phyloP scores from a whole-genome alignment of 1,284 basidiomycete species.

The Leccinum pallidistipes region DNA sequence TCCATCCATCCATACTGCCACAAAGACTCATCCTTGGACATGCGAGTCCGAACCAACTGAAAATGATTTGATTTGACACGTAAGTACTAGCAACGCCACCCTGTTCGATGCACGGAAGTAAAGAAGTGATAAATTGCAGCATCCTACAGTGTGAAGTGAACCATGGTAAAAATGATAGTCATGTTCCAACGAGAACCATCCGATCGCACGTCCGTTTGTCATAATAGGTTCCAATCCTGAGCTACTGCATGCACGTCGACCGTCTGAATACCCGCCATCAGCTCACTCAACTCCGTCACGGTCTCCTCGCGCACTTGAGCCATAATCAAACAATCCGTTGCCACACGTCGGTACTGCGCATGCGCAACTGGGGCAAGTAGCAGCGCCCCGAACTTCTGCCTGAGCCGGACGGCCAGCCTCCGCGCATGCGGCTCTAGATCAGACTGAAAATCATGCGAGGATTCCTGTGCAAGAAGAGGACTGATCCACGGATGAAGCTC shows the following conservation, averaged over 20 bases:
- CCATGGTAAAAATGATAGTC: not conserved
- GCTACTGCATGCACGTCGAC: constrained; percentile 12
- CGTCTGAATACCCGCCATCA: constrained; percentile 1
- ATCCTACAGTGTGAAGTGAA: too few relatives aligned
- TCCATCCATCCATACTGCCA: too few relatives aligned
- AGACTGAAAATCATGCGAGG: not conserved
- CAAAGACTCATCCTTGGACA: too few relatives aligned
- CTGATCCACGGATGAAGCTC: constrained; percentile 17
- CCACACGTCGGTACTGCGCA: constrained; percentile 8
- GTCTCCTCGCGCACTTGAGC: not conserved
- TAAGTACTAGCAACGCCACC: too few relatives aligned
- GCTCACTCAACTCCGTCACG: not conserved
- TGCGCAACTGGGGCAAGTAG: constrained; percentile 1
- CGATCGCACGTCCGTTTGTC: not conserved
- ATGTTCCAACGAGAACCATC: not conserved
- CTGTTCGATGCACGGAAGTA: too few relatives aligned
- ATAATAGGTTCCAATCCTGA: not conserved
- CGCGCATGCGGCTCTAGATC: not conserved
- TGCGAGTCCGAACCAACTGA: too few relatives aligned
- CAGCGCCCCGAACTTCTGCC: constrained; percentile 9
- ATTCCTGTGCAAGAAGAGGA: constrained; percentile 5
- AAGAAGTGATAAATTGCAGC: too few relatives aligned
- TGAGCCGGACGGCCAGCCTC: constrained; percentile 3
- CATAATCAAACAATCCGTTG: constrained; percentile 7
- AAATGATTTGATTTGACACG: too few relatives aligned